Conservation (phyloP, 257 asterid genomes). For the Primulina huaijiensis region DNA sequence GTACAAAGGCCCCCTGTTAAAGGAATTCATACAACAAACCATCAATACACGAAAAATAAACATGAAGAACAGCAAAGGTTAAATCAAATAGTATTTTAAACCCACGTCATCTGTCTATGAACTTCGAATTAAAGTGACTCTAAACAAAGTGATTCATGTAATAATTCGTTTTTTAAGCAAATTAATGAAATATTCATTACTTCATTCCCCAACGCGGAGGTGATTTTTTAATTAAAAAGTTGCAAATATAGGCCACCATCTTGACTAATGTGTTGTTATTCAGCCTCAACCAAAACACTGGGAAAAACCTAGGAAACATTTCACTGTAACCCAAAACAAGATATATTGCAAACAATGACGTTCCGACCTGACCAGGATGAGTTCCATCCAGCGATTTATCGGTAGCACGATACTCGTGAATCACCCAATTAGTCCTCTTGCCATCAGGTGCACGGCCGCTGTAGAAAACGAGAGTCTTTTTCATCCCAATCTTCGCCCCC, state of each 20-base stretch:
- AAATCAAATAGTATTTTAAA: too few relatives aligned
- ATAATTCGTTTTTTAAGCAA: too few relatives aligned
- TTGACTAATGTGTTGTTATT: too few relatives aligned
- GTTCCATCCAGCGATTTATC: slow-evolving; percentile 84
- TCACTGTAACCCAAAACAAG: too few relatives aligned
- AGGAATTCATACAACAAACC: slow-evolving; percentile 19
- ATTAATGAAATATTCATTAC: too few relatives aligned
- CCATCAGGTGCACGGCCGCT: slow-evolving; percentile 96
- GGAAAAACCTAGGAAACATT: too few relatives aligned
- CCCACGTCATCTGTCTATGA: neutral
- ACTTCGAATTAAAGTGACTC: too few relatives aligned
- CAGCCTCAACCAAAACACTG: too few relatives aligned
- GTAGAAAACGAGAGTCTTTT: slow-evolving; percentile 87
- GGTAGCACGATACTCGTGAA: slow-evolving; percentile 93
- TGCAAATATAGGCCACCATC: neutral
- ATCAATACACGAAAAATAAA: slow-evolving; percentile 12
- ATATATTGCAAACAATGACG: neutral
- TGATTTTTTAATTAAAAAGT: too few relatives aligned
- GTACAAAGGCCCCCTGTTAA: slow-evolving; percentile 75
- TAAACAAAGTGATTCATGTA: neutral
- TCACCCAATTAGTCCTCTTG: slow-evolving; percentile 91
- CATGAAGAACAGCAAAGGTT: neutral
- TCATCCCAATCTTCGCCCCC: slow-evolving; percentile 84
- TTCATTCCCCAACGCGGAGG: neutral
- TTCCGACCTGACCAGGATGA: slow-evolving; percentile 88